These are phyloP conservation scores for Mycena metata DNA, from an alignment of 768 basidiomycete genomes.

Conservation along the genomic window DNA sequence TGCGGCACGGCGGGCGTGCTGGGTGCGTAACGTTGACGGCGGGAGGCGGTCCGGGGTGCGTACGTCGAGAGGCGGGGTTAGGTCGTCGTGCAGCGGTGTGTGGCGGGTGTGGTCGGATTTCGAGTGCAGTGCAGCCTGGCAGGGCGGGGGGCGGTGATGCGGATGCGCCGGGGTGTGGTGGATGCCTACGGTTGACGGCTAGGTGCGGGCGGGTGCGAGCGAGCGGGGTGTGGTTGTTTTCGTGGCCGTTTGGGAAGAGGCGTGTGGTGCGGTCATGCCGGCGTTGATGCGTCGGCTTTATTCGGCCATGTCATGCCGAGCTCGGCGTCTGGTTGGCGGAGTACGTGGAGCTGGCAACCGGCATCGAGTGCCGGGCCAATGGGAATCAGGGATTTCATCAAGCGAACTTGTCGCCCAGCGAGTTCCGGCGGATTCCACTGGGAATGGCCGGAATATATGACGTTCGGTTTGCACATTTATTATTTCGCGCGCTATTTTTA, in stretches of 20 bases:
- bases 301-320: slow-evolving; percentile 1
- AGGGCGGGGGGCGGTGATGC: neutral
- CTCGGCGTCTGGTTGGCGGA: neutral
- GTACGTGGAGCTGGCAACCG: no score
- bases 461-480: no score
- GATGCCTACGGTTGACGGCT: no score
- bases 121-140: neutral
- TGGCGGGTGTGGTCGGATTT: neutral
- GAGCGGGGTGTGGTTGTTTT: neutral
- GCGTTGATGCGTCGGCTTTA: slow-evolving; percentile 5
- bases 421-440: no score
- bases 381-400: no score
- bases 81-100: neutral
- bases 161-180: neutral
- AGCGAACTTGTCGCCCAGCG: no score
- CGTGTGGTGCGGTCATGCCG: slow-evolving; percentile 1
- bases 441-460: no score
- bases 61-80: neutral
- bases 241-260: neutral
- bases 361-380: no score
- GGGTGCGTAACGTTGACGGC: slow-evolving; percentile 2
- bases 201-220: neutral
- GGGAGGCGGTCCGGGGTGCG: neutral
- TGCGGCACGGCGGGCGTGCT: no score
- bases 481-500: no score